phyloP scores from a whole-genome alignment of 2,329 filamentous ascomycete genomes.

The Pseudogymnoascus sp. region DNA sequence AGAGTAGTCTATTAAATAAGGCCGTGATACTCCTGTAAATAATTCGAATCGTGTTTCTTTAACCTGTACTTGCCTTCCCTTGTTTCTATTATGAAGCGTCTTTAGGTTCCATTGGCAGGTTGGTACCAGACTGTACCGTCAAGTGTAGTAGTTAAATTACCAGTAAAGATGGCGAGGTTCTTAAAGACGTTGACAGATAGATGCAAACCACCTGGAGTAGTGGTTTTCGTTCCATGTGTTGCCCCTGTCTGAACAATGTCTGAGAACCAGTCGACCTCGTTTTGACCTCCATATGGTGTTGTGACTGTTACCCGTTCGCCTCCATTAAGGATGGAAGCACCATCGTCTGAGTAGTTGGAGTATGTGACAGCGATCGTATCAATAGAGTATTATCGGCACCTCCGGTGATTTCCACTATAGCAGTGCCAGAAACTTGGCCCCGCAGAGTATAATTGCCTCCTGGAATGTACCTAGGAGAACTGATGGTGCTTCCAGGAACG shows the following conservation, averaged over 20 bases:
- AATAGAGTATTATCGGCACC: background rate
- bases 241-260: conserved; percentile 33
- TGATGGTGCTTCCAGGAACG: conserved; percentile 19
- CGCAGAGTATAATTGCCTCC: background rate
- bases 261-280: conserved; percentile 35
- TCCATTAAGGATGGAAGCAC: conserved; percentile 30
- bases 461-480: background rate
- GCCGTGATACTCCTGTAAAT: background rate
- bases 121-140: conserved; percentile 35
- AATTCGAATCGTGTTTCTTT: background rate
- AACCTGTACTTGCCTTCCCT: background rate
- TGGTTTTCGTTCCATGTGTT: conserved; percentile 33
- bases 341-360: conserved; percentile 34
- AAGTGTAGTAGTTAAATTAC: conserved; percentile 30
- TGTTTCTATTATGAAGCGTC: background rate
- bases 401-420: background rate
- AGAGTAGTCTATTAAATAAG: background rate
- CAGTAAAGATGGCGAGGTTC: conserved; percentile 39
- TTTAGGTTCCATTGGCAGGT: conserved; percentile 30
- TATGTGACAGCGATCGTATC: conserved; percentile 33
- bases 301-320: conserved; percentile 31
- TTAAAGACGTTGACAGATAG: conserved; percentile 34
- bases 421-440: background rate
- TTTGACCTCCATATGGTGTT: conserved; percentile 23
- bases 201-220: conserved; percentile 35